Evolutionary conservation across 371 early-diverging fungal genomes (phyloP).

Genomic region (Mucor sp.): DNA sequence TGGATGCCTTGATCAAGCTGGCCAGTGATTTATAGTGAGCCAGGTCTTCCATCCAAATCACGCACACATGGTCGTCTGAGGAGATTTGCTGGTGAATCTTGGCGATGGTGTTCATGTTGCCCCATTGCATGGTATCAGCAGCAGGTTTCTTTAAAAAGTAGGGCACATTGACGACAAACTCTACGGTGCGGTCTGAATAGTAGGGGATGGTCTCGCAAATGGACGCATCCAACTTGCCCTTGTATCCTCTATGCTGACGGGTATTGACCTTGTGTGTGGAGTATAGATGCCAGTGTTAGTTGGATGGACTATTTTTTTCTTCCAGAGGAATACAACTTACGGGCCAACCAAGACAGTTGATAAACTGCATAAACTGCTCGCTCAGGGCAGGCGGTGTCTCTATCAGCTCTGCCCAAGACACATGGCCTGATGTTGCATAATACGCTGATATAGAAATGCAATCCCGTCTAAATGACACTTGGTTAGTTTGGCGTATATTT

Average conservation of each 20-base stretch:
- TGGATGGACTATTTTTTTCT: not conserved
- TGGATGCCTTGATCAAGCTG: constrained; percentile 33
- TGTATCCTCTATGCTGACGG: constrained; percentile 63
- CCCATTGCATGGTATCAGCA: constrained; percentile 16
- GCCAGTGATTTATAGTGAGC: constrained; percentile 33
- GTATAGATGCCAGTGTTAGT: not conserved
- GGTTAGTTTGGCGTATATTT: not conserved
- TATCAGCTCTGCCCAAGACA: constrained; percentile 57
- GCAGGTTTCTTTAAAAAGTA: constrained; percentile 46
- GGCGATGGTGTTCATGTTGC: constrained; percentile 17
- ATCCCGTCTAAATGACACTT: constrained; percentile 58
- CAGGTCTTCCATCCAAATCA: constrained; percentile 71
- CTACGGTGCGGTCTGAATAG: constrained; percentile 68
- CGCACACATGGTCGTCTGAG: constrained; percentile 59
- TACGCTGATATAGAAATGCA: constrained; percentile 68
- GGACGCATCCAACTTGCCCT: constrained; percentile 58
- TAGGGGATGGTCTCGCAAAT: constrained; percentile 69
- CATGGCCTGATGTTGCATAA: constrained; percentile 59
- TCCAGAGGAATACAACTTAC: constrained; percentile 34
- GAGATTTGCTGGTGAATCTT: constrained; percentile 45
- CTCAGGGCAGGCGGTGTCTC: constrained; percentile 51
- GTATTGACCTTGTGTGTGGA: constrained; percentile 48
- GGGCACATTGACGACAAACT: constrained; percentile 77
- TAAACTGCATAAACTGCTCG: constrained; percentile 68
- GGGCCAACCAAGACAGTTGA: constrained; percentile 74